Evolutionary conservation across 2,329 filamentous ascomycete genomes (phyloP).

Genomic region (Ceratocystis eucalypticola): DNA sequence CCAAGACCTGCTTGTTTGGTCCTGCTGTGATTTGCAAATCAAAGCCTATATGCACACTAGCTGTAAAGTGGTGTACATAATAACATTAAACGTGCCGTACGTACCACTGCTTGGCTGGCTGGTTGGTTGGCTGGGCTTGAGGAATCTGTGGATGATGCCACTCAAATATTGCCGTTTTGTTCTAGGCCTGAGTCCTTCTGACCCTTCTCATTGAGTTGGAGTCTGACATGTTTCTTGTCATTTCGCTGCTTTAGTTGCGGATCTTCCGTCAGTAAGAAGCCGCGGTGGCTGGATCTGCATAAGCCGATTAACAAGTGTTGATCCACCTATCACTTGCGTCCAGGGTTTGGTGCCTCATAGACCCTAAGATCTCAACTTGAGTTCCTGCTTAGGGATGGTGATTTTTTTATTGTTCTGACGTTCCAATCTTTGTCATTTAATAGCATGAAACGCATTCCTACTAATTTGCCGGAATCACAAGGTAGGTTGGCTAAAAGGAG

Average conservation of each 20-base stretch:
- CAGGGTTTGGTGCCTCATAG: not conserved
- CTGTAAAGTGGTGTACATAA: not conserved
- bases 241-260: not conserved
- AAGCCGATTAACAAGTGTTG: not conserved
- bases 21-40: not conserved
- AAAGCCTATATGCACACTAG: not conserved
- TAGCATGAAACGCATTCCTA: not conserved
- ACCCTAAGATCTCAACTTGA: not conserved
- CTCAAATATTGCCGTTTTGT: not conserved
- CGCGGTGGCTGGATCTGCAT: not conserved
- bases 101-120: not conserved
- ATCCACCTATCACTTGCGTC: not conserved
- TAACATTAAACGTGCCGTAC: no score
- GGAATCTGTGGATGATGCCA: not conserved
- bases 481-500: not conserved
- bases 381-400: not conserved
- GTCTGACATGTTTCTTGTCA: conserved; percentile 1
- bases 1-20: not conserved
- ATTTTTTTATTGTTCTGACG: not conserved
- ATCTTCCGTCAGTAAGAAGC: not conserved
- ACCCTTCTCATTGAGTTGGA: not conserved
- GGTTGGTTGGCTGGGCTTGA: not conserved
- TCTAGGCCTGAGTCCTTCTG: not conserved
- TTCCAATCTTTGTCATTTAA: not conserved
- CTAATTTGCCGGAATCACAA: not conserved